Conservation (phyloP, 139 green algal species). For the Chlorella ohadii region DNA sequence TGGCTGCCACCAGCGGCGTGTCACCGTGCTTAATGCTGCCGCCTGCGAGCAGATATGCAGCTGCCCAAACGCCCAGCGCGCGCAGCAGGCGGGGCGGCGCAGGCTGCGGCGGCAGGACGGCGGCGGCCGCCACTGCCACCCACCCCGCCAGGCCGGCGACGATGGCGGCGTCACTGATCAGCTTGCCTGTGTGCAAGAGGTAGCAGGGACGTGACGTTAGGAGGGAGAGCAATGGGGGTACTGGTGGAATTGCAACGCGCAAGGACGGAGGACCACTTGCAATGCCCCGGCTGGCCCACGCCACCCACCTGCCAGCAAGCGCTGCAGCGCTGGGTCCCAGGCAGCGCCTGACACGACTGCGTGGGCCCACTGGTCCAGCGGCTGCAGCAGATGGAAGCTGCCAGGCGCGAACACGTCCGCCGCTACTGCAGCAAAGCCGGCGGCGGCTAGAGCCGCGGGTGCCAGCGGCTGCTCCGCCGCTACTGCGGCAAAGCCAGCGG, state of each 20-base stretch:
- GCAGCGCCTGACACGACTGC: background rate
- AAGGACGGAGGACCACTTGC: too few species aligned
- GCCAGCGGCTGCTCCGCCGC: background rate
- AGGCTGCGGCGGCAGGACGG: background rate
- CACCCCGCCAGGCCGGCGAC: slow-evolving; percentile 9
- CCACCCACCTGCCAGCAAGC: background rate
- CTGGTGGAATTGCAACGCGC: too few species aligned
- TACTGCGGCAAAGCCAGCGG: background rate
- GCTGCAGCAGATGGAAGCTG: background rate
- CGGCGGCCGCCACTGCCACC: background rate
- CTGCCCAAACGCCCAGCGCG: background rate
- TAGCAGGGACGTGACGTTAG: background rate
- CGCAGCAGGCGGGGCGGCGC: background rate
- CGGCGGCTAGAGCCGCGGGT: background rate
- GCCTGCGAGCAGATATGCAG: background rate
- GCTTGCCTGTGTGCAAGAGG: slow-evolving; percentile 7
- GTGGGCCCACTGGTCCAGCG: background rate
- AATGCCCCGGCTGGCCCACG: too few species aligned
- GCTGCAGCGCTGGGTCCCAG: background rate
- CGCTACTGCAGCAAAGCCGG: background rate
- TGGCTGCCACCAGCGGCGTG: slow-evolving; percentile 2
- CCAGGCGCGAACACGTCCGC: background rate
- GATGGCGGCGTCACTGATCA: slow-evolving; percentile 27
- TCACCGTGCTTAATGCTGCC: slow-evolving; percentile 25
- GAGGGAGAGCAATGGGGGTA: too few species aligned